phyloP scores from a whole-genome alignment of 2,329 filamentous ascomycete genomes.

The Fusarium miscanthi region DNA sequence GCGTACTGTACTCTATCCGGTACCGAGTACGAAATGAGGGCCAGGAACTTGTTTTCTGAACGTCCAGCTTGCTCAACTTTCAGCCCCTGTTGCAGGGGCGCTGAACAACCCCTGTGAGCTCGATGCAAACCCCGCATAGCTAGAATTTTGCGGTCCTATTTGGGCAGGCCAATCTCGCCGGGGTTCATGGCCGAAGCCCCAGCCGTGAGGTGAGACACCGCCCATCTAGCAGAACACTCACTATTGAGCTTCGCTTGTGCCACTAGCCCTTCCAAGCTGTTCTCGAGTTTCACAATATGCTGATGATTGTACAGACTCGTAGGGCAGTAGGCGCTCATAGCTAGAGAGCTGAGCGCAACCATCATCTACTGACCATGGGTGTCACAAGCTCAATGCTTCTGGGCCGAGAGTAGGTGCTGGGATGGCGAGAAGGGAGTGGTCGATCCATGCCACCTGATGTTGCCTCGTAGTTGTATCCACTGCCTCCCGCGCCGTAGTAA shows the following conservation, averaged over 20 bases:
- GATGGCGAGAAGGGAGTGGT: slow-evolving; percentile 66
- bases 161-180: slow-evolving; percentile 20
- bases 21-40: slow-evolving; percentile 23
- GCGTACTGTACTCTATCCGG: slow-evolving; percentile 37
- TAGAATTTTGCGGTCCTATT: slow-evolving; percentile 26
- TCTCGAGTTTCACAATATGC: slow-evolving; percentile 5
- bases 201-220: slow-evolving; percentile 20
- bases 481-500: slow-evolving; percentile 46
- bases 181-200: slow-evolving; percentile 31
- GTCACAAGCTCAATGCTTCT: slow-evolving; percentile 74
- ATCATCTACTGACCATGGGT: slow-evolving; percentile 64
- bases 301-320: slow-evolving; percentile 12
- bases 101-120: slow-evolving; percentile 41
- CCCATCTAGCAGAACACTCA: not conserved
- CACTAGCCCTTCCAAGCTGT: slow-evolving; percentile 14
- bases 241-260: slow-evolving; percentile 14
- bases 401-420: slow-evolving; percentile 65
- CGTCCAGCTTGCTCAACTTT: slow-evolving; percentile 8
- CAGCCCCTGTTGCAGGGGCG: slow-evolving; percentile 6
- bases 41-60: slow-evolving; percentile 15
- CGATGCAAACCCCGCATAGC: slow-evolving; percentile 37
- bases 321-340: not conserved
- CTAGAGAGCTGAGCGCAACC: not conserved
- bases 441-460: slow-evolving; percentile 58
- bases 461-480: slow-evolving; percentile 54